Conservation (phyloP, 495 filamentous ascomycete species). For the Daldinia vernicosa region DNA sequence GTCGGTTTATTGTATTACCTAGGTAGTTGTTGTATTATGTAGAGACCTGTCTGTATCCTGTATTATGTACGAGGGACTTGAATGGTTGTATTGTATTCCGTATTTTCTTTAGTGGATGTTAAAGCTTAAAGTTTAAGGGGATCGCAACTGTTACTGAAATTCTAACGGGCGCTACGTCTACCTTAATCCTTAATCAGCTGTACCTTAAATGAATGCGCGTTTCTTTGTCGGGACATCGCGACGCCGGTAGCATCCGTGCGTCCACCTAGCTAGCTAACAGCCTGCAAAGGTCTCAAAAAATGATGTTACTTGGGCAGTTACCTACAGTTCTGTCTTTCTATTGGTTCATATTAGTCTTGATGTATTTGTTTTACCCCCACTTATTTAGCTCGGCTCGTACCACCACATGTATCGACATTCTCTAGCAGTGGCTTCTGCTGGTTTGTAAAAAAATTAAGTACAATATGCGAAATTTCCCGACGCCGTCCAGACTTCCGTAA, state of each 20-base stretch:
- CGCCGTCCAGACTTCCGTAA: conserved; percentile 31
- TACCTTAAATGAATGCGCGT: conserved; percentile 34
- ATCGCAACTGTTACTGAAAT: conserved; percentile 1
- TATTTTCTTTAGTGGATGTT: neutral
- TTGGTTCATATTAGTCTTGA: neutral
- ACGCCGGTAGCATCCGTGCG: conserved; percentile 27
- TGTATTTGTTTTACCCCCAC: neutral
- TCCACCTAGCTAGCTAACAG: conserved; percentile 1
- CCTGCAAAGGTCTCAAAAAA: neutral
- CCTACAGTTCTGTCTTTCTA: neutral
- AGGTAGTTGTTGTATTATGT: too few species aligned
- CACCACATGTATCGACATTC: neutral
- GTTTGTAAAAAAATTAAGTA: conserved; percentile 23
- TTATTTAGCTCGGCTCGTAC: conserved; percentile 20
- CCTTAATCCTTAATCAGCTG: neutral
- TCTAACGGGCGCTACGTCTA: conserved; percentile 2
- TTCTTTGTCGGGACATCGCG: conserved; percentile 32
- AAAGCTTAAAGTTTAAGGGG: neutral
- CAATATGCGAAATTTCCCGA: conserved; percentile 47
- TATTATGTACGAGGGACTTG: neutral
- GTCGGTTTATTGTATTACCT: too few species aligned
- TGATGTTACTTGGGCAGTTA: neutral
- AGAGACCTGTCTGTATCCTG: too few species aligned
- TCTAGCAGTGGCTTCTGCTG: conserved; percentile 17
- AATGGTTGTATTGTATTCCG: neutral